Conservation (phyloP, 768 basidiomycete genomes). For the Pisolithus tinctorius region DNA sequence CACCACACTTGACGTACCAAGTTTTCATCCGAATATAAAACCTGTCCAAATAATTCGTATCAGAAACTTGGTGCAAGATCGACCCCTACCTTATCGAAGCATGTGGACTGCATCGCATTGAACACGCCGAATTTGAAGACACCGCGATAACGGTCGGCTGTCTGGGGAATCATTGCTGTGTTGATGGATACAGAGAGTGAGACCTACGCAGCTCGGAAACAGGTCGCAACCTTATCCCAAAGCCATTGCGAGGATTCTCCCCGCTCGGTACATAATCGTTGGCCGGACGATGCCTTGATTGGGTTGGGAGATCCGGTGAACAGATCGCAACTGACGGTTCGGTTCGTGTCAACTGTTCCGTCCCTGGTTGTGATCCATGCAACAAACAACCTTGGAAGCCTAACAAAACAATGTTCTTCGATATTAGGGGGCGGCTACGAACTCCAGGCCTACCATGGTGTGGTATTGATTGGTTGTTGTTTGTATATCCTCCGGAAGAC, state of each 20-base stretch:
- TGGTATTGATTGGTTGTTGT: not conserved
- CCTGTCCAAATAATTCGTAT: constrained; percentile 30
- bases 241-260: constrained; percentile 29
- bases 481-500: not conserved
- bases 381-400: no score
- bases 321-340: not conserved
- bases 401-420: no score
- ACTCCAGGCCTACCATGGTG: not conserved
- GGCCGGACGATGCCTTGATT: not conserved
- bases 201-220: constrained; percentile 66
- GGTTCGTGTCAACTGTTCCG: no score
- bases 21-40: constrained; percentile 55
- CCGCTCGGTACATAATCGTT: not conserved
- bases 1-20: constrained; percentile 38
- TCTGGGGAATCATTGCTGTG: constrained; percentile 5
- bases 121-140: constrained; percentile 88
- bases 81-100: constrained; percentile 62
- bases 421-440: no score
- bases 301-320: not conserved
- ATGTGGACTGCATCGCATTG: constrained; percentile 85
- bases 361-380: no score
- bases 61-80: not conserved
- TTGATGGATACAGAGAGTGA: not conserved
- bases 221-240: constrained; percentile 52
- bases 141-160: constrained; percentile 75